phyloP scores from a whole-genome alignment of 208 protist species.

The Crithidia sp. region DNA sequence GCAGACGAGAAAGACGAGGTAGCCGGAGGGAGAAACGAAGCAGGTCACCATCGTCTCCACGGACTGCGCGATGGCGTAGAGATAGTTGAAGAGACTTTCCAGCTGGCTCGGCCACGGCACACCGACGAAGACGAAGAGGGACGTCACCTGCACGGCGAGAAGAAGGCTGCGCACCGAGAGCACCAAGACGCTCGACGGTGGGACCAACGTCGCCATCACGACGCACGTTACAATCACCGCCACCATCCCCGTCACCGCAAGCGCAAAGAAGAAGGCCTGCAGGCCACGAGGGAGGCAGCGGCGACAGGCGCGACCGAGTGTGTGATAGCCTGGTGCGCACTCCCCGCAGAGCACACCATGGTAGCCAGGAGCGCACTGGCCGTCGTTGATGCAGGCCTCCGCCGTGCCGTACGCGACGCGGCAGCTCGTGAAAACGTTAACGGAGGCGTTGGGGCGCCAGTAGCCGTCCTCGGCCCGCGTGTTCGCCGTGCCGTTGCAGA shows the following conservation, averaged over 20 bases:
- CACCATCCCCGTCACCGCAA: slow-evolving; percentile 19
- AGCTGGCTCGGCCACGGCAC: slow-evolving; percentile 23
- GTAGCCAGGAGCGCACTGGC: slow-evolving; percentile 43
- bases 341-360: slow-evolving; percentile 33
- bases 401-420: slow-evolving; percentile 24
- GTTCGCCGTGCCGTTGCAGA: slow-evolving; percentile 40
- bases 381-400: slow-evolving; percentile 31
- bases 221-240: slow-evolving; percentile 12
- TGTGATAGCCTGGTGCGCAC: slow-evolving; percentile 31
- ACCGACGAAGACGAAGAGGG: slow-evolving; percentile 20
- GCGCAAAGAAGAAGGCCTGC: slow-evolving; percentile 26
- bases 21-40: not conserved
- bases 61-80: slow-evolving; percentile 20
- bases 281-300: slow-evolving; percentile 21
- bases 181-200: slow-evolving; percentile 19
- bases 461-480: slow-evolving; percentile 34
- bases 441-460: slow-evolving; percentile 31
- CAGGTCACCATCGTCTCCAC: slow-evolving; percentile 26
- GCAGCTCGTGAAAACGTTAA: slow-evolving; percentile 33
- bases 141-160: slow-evolving; percentile 28
- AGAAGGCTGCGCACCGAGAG: slow-evolving; percentile 28
- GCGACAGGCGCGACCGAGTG: slow-evolving; percentile 22
- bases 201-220: slow-evolving; percentile 16
- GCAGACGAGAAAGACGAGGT: slow-evolving; percentile 12
- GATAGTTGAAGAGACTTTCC: slow-evolving; percentile 19